phyloP scores from a whole-genome alignment of 129 eudicot species.

The Lonicera japonica region DNA sequence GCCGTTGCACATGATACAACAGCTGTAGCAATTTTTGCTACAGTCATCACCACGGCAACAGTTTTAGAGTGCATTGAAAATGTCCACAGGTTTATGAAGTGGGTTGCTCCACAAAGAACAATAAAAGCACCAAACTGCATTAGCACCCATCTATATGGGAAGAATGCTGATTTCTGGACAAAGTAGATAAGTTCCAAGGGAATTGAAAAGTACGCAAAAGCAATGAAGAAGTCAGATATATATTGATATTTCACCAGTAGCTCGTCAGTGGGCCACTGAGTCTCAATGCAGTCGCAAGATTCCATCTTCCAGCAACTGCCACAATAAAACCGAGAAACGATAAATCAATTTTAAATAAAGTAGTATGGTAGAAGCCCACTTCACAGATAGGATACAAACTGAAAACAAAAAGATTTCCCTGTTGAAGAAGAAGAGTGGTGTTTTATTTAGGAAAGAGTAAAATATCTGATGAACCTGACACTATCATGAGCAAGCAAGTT shows the following conservation, averaged over 20 bases:
- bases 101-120: constrained; percentile 61
- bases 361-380: no score
- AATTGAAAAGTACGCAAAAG: constrained; percentile 60
- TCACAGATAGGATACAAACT: constrained; percentile 1
- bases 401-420: no score
- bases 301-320: constrained; percentile 37
- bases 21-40: constrained; percentile 52
- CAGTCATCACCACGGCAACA: constrained; percentile 51
- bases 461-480: background rate
- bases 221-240: constrained; percentile 55
- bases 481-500: background rate
- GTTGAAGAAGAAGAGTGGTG: no score
- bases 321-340: constrained; percentile 23
- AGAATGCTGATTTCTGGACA: constrained; percentile 55
- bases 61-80: constrained; percentile 51
- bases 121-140: constrained; percentile 64
- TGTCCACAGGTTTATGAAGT: constrained; percentile 53
- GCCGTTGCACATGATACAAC: constrained; percentile 59
- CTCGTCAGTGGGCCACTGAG: constrained; percentile 56
- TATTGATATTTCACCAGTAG: constrained; percentile 51
- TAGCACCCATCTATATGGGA: constrained; percentile 66
- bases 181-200: constrained; percentile 67
- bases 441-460: no score
- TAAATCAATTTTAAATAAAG: constrained; percentile 5
- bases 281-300: constrained; percentile 54